phyloP scores from a whole-genome alignment of 225 moss, liverwort and hornwort species.

The Antitrichia curtipendula region DNA sequence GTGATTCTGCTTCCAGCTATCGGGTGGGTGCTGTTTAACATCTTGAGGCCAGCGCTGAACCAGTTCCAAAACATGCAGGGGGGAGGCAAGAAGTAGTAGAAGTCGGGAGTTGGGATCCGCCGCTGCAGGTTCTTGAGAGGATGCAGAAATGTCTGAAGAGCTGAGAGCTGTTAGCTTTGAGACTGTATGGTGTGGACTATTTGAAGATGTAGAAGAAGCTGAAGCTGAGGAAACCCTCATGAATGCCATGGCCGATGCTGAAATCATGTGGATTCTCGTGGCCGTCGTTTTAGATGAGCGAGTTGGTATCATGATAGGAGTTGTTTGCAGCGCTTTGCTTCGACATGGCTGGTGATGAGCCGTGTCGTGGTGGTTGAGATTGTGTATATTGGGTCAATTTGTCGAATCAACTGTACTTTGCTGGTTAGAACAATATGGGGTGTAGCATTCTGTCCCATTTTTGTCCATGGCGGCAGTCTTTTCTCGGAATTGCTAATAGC shows the following conservation, averaged over 20 bases:
- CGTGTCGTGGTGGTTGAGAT: neutral
- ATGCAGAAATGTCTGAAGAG: constrained; percentile 11
- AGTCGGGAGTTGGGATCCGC: neutral
- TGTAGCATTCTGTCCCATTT: neutral
- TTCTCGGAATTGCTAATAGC: neutral
- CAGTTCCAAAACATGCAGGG: constrained; percentile 54
- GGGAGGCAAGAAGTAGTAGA: neutral
- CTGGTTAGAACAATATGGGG: neutral
- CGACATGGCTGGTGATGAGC: neutral
- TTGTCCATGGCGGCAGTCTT: neutral
- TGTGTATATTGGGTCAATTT: constrained; percentile 34
- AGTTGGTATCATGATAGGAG: neutral
- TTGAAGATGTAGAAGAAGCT: neutral
- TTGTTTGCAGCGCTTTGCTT: neutral
- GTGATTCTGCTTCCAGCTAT: constrained; percentile 63
- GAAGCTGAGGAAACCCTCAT: neutral
- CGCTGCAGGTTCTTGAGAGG: constrained; percentile 29
- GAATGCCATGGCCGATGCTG: neutral
- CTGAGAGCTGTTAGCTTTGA: neutral
- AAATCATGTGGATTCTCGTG: neutral
- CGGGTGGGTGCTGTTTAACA: constrained; percentile 88
- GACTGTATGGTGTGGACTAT: neutral
- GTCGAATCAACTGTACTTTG: constrained; percentile 30
- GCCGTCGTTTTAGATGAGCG: neutral
- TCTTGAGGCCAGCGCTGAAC: constrained; percentile 65